Base-by-base conservation (phyloP, 2,329 filamentous ascomycete species). In the Pseudogymnoascus sp. region DNA sequence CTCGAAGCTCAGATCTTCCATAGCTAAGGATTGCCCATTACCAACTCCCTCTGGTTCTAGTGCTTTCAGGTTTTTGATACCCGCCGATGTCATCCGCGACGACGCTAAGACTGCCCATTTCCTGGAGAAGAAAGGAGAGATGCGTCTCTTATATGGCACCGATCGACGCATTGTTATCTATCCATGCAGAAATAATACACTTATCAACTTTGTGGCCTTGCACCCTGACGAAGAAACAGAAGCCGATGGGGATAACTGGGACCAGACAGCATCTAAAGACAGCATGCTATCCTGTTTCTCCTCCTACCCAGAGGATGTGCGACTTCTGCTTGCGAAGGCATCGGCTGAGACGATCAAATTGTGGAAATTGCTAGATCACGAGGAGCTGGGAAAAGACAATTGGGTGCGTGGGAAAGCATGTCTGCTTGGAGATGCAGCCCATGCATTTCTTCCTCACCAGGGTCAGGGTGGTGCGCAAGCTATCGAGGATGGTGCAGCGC, bases 391-490 rank as follows among this genome's bases (percentile, higher is more conserved):
- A 12, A 26, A 47, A n/a, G 21, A 26, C 11, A 47, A 47, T 26
- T 47, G 42, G 42, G 42, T 47, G 12, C 42, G 42, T 67, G 75
- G 73, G 12, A 77, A 73, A 21, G 80, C 81, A 1, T 85, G 82
- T 51, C 74, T 89, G 0, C 72, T 90, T 12, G 87, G 87, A 5
- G 86, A 90, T 68, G 86, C 87, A 4, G 86, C 80, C 1, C 86
- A 89, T 69, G 86, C 86, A 1, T 86, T 86, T 81, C 82, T 88
- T 80, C 85, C 86, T 1, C 81, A 88, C 66, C 86, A 88, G 71
- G 86, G 82, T 61, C 86, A 89, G 71, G 86, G 86, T 3, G 86
- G 86, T 4, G 76, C 74, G 29, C 74, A 74, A 68, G 76, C 75
- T 1, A 71, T 77, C 16, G 76, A 77, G 65, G 75, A 78, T 65